Conservation (phyloP, 257 asterid species). For the Gentiana straminea region DNA sequence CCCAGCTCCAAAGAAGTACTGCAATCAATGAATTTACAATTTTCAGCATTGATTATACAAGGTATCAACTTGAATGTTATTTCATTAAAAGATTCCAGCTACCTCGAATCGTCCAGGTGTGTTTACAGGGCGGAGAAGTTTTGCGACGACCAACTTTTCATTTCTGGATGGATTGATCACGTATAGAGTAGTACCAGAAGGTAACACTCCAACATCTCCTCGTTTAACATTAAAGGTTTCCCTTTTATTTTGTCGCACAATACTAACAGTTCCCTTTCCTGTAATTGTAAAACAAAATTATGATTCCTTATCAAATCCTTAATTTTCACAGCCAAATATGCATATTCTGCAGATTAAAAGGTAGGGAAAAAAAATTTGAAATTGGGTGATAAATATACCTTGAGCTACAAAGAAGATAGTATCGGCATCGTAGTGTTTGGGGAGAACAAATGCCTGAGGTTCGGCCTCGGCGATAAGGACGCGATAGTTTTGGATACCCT, state of each 20-base stretch:
- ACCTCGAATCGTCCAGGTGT: conserved; percentile 56
- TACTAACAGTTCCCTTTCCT: conserved; percentile 51
- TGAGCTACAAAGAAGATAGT: conserved; percentile 30
- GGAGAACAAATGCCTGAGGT: conserved; percentile 54
- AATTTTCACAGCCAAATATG: no score
- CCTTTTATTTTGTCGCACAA: conserved; percentile 25
- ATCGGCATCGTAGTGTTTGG: conserved; percentile 64
- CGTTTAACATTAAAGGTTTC: conserved; percentile 39
- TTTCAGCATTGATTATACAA: no score
- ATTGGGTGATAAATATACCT: conserved; percentile 20
- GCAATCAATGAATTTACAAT: not conserved
- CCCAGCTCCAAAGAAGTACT: conserved; percentile 53
- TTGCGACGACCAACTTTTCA: conserved; percentile 29
- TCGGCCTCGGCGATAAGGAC: conserved; percentile 43
- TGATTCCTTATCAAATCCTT: no score
- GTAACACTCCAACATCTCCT: conserved; percentile 48
- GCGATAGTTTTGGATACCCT: conserved; percentile 57
- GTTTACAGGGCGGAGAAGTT: conserved; percentile 39
- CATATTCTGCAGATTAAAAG: no score
- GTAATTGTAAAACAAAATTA: no score
- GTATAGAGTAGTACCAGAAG: conserved; percentile 44
- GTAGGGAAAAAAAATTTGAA: no score
- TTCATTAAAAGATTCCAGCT: not conserved
- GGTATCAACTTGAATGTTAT: no score
- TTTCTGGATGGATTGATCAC: conserved; percentile 39